Evolutionary conservation across 1,139 yeast species (phyloP).

Genomic region (Diutina ranongensis): DNA sequence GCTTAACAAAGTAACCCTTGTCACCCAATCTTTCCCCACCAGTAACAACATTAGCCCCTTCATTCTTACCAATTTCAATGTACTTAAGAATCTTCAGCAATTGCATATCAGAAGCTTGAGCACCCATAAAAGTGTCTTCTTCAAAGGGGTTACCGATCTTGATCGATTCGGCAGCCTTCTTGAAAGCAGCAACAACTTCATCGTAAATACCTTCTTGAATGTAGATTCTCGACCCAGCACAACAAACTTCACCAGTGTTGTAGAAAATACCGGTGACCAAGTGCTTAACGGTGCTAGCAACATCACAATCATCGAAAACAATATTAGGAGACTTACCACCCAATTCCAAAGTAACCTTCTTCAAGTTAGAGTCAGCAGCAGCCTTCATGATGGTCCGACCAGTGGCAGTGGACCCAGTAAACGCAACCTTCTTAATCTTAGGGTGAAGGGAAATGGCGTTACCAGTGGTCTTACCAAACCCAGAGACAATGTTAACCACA

Average conservation of each 20-base stretch:
- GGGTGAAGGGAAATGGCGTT: constrained; percentile 60
- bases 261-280: constrained; percentile 55
- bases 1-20: constrained; percentile 70
- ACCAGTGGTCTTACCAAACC: constrained; percentile 72
- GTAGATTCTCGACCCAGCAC: constrained; percentile 76
- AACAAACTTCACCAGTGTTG: constrained; percentile 84
- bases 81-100: constrained; percentile 63
- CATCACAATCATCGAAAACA: constrained; percentile 62
- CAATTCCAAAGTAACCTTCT: constrained; percentile 73
- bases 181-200: constrained; percentile 46
- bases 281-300: constrained; percentile 51
- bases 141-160: constrained; percentile 62
- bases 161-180: constrained; percentile 38
- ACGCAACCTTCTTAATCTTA: constrained; percentile 65
- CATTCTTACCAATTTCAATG: constrained; percentile 61
- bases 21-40: constrained; percentile 65
- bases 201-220: constrained; percentile 72
- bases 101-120: constrained; percentile 71
- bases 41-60: constrained; percentile 63
- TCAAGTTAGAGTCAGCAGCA: constrained; percentile 50
- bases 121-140: constrained; percentile 65
- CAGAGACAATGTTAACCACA: constrained; percentile 64
- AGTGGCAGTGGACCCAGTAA: constrained; percentile 77
- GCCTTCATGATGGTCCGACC: constrained; percentile 68
- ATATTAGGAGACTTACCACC: constrained; percentile 85